Percentiles rank a stretch among this genome's conserved stretches.
These are phyloP conservation scores for Loxodes magnus DNA, from an alignment of 73 alveolate species.

Conservation along the genomic window DNA sequence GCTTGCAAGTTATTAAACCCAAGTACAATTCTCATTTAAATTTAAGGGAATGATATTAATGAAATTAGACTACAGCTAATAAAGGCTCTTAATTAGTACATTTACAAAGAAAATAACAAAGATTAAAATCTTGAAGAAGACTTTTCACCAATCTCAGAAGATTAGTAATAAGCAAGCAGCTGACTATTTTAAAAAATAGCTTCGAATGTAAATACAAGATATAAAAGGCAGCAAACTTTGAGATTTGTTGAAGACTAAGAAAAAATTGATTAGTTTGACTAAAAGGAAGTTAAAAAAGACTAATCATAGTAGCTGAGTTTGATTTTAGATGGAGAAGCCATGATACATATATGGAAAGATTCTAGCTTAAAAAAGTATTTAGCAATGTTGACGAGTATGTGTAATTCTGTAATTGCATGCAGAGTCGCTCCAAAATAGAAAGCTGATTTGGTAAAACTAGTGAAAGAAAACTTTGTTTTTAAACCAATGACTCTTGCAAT, in stretches of 20 bases:
- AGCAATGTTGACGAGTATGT: conserved; percentile 1
- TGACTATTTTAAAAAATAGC: no score
- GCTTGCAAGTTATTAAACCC: conserved; percentile 2
- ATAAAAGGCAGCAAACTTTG: conserved; percentile 34
- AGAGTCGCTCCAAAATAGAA: conserved; percentile 49
- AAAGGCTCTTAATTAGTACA: not conserved
- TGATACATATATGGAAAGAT: not conserved
- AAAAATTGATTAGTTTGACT: not conserved
- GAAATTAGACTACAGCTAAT: not conserved
- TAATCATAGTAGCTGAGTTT: conserved; percentile 2
- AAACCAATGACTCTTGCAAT: conserved; percentile 46
- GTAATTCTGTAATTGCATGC: conserved; percentile 41
- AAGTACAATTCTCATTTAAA: conserved; percentile 6
- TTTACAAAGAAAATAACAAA: no score
- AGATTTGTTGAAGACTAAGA: not conserved
- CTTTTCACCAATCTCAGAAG: no score
- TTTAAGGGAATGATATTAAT: not conserved
- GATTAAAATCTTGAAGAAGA: no score
- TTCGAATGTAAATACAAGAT: no score
- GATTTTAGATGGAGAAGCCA: conserved; percentile 4
- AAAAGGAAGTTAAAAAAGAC: conserved; percentile 5
- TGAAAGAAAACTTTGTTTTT: conserved; percentile 30
- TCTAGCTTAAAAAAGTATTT: not conserved
- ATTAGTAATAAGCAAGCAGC: no score
- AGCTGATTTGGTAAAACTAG: conserved; percentile 44